Evolutionary conservation across 106 monocot genomes (phyloP).

Genomic region (Agapanthus africanus): DNA sequence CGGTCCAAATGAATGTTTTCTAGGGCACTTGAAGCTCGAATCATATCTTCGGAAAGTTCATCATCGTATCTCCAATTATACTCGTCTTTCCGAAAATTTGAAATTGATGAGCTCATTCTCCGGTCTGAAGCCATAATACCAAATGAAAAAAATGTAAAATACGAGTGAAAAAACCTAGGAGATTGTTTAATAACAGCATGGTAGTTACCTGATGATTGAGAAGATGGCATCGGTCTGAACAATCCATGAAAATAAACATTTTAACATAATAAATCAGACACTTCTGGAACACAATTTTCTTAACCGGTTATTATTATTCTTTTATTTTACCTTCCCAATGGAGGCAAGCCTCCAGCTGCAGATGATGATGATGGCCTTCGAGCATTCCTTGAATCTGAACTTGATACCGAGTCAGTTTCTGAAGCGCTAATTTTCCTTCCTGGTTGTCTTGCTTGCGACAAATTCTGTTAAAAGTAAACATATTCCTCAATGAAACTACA

Average conservation of each 20-base stretch:
- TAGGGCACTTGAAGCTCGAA: conserved; percentile 68
- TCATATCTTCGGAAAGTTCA: conserved; percentile 79
- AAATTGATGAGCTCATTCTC: conserved; percentile 45
- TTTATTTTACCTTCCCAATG: conserved; percentile 79
- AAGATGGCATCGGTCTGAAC: conserved; percentile 38
- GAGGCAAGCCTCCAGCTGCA: conserved; percentile 65
- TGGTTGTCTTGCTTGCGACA: conserved; percentile 59
- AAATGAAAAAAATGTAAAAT: background rate
- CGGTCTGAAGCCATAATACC: conserved; percentile 42
- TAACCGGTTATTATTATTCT: too few relatives aligned
- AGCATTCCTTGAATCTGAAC: conserved; percentile 45
- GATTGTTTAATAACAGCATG: too few relatives aligned
- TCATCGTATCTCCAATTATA: conserved; percentile 83
- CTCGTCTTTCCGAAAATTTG: conserved; percentile 68
- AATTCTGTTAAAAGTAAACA: too few relatives aligned
- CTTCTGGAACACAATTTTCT: too few relatives aligned
- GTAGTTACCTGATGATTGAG: conserved; percentile 68
- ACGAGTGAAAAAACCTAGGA: too few relatives aligned
- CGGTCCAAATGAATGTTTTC: conserved; percentile 88
- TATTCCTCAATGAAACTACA: too few relatives aligned
- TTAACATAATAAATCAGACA: too few relatives aligned
- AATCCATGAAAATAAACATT: too few relatives aligned
- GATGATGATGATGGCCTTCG: conserved; percentile 63
- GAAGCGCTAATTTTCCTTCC: conserved; percentile 51
- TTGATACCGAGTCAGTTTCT: conserved; percentile 42